Percentiles rank a stretch among this genome's conserved stretches.
Conservation (phyloP, 2,329 filamentous ascomycete genomes). For the Ilyonectria sp. region DNA sequence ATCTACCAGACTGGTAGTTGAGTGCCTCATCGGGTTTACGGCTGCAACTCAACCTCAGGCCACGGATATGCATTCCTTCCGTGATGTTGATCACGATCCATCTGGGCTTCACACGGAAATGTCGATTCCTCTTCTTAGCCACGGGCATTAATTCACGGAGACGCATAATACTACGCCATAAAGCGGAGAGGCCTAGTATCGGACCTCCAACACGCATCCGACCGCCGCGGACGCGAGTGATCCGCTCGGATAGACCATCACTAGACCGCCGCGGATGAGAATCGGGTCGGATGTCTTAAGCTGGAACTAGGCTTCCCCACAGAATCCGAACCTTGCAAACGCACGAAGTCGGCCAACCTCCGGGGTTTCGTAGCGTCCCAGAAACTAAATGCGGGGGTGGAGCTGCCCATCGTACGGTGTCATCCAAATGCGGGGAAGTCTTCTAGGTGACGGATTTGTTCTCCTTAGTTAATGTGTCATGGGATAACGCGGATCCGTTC, state of each 20-base stretch:
- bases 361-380: neutral
- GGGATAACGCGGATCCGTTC: neutral
- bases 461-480: neutral
- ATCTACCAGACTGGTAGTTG: too few relatives aligned
- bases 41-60: neutral
- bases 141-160: neutral
- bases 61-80: neutral
- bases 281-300: neutral
- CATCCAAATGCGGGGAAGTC: slow-evolving; percentile 10
- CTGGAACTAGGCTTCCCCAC: neutral
- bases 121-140: neutral
- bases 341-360: neutral
- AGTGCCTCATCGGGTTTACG: neutral
- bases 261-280: neutral
- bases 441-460: neutral
- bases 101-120: too few relatives aligned
- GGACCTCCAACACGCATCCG: neutral
- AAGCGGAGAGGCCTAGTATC: neutral
- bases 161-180: neutral
- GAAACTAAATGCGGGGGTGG: slow-evolving; percentile 10
- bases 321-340: neutral
- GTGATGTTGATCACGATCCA: neutral
- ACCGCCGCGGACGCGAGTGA: neutral
- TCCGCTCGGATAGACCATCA: neutral
- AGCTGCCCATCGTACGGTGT: neutral